Evolutionary conservation across 2,329 filamentous ascomycete species (phyloP).

Genomic region (Ophiostoma himal-ulmi): DNA sequence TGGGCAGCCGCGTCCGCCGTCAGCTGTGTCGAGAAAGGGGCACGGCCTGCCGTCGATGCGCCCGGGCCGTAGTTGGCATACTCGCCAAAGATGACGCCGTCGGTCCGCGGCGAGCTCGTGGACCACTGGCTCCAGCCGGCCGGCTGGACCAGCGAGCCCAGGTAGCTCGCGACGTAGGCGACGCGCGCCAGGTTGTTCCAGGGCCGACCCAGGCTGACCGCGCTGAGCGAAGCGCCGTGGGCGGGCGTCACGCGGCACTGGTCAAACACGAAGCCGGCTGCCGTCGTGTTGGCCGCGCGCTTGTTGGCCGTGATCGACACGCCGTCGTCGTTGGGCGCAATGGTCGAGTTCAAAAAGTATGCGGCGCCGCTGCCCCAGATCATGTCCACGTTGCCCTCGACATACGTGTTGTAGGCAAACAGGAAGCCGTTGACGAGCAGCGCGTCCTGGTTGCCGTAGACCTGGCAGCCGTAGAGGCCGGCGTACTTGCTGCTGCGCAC

Average conservation of each 20-base stretch:
- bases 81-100: constrained; percentile 40
- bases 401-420: constrained; percentile 29
- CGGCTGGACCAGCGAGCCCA: not conserved
- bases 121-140: constrained; percentile 48
- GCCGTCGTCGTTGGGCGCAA: constrained; percentile 31
- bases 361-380: constrained; percentile 37
- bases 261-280: constrained; percentile 45
- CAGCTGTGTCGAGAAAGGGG: constrained; percentile 15
- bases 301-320: constrained; percentile 18
- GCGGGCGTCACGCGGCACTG: constrained; percentile 35
- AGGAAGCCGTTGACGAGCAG: constrained; percentile 32
- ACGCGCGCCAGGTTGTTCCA: constrained; percentile 44
- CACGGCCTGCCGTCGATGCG: not conserved
- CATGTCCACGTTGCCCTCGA: constrained; percentile 31
- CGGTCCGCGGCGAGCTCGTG: constrained; percentile 32
- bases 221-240: not conserved
- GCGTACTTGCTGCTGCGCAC: constrained; percentile 35
- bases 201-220: constrained; percentile 44
- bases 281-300: constrained; percentile 34
- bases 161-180: constrained; percentile 37
- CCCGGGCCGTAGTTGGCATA: constrained; percentile 34
- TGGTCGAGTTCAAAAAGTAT: constrained; percentile 42
- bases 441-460: constrained; percentile 47
- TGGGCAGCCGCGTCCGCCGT: constrained; percentile 29
- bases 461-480: constrained; percentile 43